Base-by-base conservation (phyloP, 495 filamentous ascomycete species). In the Xylaria bambusicola region DNA sequence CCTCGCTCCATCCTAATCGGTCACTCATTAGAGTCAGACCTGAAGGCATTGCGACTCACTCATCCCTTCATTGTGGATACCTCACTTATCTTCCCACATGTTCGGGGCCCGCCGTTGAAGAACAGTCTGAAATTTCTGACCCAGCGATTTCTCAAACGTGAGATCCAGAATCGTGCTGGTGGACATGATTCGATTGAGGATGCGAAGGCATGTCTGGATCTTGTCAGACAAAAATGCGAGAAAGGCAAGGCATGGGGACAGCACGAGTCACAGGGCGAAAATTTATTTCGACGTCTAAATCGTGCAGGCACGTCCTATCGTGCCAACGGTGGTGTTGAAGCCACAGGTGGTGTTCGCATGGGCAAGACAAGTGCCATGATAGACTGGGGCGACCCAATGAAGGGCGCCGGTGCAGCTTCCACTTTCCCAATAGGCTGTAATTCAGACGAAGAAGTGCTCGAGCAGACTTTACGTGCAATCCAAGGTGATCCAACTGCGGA, bases 61-160 rank as follows among this genome's bases (percentile, higher is more conserved):
- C 94, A 98, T 66, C 94, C 94, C 0, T 93, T 91, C 73, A 89
- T 97, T 64, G 82, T 98, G 65, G 94, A 98, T 73, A 97, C 93
- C 0, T 81, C 88, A 7, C 75, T 96, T 52, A 79, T 97, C 52
- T 98, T 88, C 70, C 92, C 92, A 0, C 78, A 80, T 36, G 71
- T 73, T 24, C 74, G 75, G 49, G 77, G 77, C 0, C 69, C 70
- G 0, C 76, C 77, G 0, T 60, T 78, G 54, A 81, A 83, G 50
- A 92, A 96, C 61, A 88, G 89, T 6, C 79, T 98, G 8, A 97
- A 93, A 70, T 95, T 82, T 74, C 84, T 98, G 1, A 80, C 88
- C 0, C 85, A 91, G 50, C 89, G 88, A 63, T 90, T 92, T 61
- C 83, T 97, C 31, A 79, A 77, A 56, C 88, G 91, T 47, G 88